phyloP scores from a whole-genome alignment of 225 moss, liverwort and hornwort species.

The Polytrichum commune region DNA sequence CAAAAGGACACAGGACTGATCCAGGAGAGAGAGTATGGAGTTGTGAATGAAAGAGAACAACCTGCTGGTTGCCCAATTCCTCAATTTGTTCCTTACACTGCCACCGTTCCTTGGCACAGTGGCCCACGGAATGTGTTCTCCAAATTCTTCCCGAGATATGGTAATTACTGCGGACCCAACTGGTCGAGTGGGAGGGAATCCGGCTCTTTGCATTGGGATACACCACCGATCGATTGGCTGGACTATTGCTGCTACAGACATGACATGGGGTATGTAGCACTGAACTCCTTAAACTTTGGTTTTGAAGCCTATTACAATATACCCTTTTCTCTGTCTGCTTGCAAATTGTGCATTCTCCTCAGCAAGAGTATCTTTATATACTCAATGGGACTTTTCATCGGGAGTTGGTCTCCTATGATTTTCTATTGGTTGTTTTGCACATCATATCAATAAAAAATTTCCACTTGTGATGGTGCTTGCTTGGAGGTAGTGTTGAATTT shows the following conservation, averaged over 20 bases:
- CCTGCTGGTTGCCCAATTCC: slow-evolving; percentile 42
- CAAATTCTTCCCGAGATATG: slow-evolving; percentile 74
- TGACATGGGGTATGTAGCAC: slow-evolving; percentile 58
- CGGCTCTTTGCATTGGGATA: slow-evolving; percentile 74
- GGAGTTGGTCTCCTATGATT: no score
- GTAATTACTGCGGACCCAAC: slow-evolving; percentile 90
- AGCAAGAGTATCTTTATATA: no score
- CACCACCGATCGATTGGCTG: slow-evolving; percentile 58
- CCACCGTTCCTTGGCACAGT: slow-evolving; percentile 68
- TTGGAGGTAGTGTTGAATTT: no score
- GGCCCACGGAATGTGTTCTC: slow-evolving; percentile 60
- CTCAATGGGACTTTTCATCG: no score
- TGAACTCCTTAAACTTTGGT: no score
- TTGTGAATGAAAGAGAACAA: not conserved
- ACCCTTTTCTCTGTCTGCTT: no score
- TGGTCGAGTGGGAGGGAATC: slow-evolving; percentile 81
- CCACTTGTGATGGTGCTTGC: no score
- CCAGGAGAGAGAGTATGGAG: slow-evolving; percentile 26
- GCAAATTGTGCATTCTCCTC: no score
- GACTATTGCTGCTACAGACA: slow-evolving; percentile 84
- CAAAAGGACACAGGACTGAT: slow-evolving; percentile 13
- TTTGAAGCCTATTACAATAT: no score
- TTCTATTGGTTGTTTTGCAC: no score
- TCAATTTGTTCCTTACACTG: slow-evolving; percentile 57
- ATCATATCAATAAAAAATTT: no score